Conservation (phyloP, 179 eudicot species). For the Spinacia oleracea region DNA sequence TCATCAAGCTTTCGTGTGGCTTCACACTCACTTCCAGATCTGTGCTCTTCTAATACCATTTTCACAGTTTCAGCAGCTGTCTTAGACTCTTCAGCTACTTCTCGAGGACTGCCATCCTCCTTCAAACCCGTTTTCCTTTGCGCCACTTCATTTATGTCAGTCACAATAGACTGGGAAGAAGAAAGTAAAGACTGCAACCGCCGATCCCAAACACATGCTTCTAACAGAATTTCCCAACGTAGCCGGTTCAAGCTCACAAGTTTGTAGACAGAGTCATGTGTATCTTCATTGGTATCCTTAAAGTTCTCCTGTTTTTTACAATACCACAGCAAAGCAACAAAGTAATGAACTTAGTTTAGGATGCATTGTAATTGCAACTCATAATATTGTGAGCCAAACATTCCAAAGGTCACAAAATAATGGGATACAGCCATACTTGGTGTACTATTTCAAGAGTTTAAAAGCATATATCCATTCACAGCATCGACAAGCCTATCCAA, state of each 20-base stretch:
- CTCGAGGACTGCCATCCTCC: constrained; percentile 21
- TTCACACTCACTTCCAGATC: constrained; percentile 9
- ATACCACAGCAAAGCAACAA: background rate
- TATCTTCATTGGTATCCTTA: constrained; percentile 44
- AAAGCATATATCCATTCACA: background rate
- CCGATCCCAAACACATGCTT: constrained; percentile 72
- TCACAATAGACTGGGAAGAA: constrained; percentile 35
- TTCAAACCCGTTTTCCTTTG: constrained; percentile 12
- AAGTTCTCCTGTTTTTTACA: constrained; percentile 48
- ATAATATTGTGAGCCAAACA: background rate
- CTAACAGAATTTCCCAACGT: constrained; percentile 63
- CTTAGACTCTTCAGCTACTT: constrained; percentile 11
- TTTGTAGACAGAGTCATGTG: constrained; percentile 40
- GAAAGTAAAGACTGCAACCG: constrained; percentile 65
- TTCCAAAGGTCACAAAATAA: background rate
- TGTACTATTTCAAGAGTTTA: background rate
- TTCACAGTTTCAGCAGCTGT: constrained; percentile 1
- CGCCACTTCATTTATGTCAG: constrained; percentile 20
- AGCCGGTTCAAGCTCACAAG: constrained; percentile 62
- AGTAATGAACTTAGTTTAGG: background rate
- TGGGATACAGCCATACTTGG: background rate
- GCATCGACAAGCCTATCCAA: background rate
- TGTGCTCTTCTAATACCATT: background rate
- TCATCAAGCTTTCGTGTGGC: constrained; percentile 4
- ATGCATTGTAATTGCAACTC: background rate